Evolutionary conservation across 1,284 basidiomycete genomes (phyloP), one percentile per base, ranked within the genome.

Genomic region (Cutaneotrichosporon cutaneum): DNA sequence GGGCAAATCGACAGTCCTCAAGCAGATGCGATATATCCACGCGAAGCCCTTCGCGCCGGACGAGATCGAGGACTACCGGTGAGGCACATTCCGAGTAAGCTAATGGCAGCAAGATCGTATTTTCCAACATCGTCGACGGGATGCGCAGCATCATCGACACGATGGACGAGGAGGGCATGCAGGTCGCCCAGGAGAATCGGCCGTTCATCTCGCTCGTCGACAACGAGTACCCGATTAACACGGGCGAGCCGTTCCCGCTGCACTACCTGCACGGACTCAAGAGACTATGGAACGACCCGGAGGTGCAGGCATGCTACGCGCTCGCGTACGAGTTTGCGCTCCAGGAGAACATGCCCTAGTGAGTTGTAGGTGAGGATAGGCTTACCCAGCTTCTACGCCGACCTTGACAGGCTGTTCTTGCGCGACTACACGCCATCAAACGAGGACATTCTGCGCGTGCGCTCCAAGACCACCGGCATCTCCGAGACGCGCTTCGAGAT

Each of bases 101-200:
- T 39, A 24, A 50, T 59, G 78, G 73, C 63, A 88, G 93, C 2
- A 91, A 94, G 70, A 86, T 96, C 42, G 88, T 94, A 13, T 98
- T 95, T 76, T 87, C 88, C 72, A 98, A 98, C 79, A 82, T 98
- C 45, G 90, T 90, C 0, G 85, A 88, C 18, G 94, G 92, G 2
- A 86, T 98, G 81, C 85, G 86, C 56, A 86, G 86, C 61, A 83
- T 94, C 51, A 83, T 96, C 52, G 90, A 94, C 62, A 87, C 91
- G 1, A 90, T 94, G 88, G 89, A 90, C 64, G 90, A 92, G 68
- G 89, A 93, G 84, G 87, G 86, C 1, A 83, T 94, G 60, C 83
- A 87, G 63, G 84, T 95, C 22, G 79, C 83, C 5, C 83, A 86
- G 5, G 83, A 85, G 14, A 89, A 89, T 71, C 64, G 79, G 36